These are phyloP conservation scores for Calonectria leucothoes DNA, from an alignment of 2,329 filamentous ascomycete species.

Conservation along the genomic window DNA sequence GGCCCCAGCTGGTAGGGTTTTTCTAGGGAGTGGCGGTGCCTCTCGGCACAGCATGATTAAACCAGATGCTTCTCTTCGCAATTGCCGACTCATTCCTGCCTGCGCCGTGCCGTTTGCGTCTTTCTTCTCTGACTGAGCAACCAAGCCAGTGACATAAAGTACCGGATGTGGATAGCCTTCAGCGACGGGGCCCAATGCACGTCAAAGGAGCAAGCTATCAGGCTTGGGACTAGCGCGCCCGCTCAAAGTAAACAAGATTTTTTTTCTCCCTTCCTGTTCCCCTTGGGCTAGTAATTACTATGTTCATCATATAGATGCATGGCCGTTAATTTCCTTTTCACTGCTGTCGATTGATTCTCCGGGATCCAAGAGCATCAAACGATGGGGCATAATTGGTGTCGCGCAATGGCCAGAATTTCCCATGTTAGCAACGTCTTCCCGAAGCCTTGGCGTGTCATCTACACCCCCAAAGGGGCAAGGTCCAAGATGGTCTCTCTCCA, in stretches of 20 bases:
- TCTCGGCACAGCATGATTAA: neutral
- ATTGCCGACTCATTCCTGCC: neutral
- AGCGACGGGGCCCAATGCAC: neutral
- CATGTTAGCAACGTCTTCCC: neutral
- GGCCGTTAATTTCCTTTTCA: neutral
- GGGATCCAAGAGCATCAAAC: neutral
- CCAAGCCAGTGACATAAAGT: neutral
- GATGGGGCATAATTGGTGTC: neutral
- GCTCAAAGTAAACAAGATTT: conserved; percentile 9
- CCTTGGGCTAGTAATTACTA: neutral
- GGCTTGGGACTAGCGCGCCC: conserved; percentile 2
- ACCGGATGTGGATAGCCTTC: neutral
- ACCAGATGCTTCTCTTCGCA: neutral
- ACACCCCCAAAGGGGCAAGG: conserved; percentile 23
- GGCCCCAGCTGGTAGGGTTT: conserved; percentile 1
- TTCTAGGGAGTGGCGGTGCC: neutral
- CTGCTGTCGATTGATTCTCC: neutral
- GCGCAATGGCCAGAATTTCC: neutral
- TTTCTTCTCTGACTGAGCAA: neutral
- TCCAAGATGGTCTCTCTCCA: conserved; percentile 24
- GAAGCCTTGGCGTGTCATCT: conserved; percentile 6
- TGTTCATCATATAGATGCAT: neutral
- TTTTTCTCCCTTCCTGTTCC: neutral
- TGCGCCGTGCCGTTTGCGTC: neutral
- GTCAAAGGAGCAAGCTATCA: conserved; percentile 8